Percentiles rank a stretch among this genome's conserved stretches.
Conservation (phyloP, 2,329 filamentous ascomycete species). For the Stemphylium beticola region DNA sequence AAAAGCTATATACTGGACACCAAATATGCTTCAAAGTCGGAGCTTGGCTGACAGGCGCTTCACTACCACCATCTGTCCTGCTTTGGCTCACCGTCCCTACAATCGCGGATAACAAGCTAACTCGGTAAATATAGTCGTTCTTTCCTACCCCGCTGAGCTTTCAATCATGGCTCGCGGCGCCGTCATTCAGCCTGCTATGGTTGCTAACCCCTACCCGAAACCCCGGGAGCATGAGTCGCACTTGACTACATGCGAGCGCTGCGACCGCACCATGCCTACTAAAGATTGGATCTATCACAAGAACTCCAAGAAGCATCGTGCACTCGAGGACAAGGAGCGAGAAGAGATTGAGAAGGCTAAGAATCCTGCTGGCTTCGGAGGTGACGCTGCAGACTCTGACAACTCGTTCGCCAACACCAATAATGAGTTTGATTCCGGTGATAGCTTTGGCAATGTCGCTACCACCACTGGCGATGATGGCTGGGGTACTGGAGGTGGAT, state of each 20-base stretch:
- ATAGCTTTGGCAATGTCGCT: constrained; percentile 10
- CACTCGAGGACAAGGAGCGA: constrained; percentile 30
- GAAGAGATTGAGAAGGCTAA: constrained; percentile 8
- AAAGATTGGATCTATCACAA: constrained; percentile 43
- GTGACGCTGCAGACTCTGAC: constrained; percentile 13
- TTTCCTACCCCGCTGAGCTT: not conserved
- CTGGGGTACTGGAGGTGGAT: constrained; percentile 30
- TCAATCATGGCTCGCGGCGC: constrained; percentile 17
- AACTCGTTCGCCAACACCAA: constrained; percentile 39
- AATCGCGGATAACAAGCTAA: constrained; percentile 4
- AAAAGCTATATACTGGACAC: not conserved
- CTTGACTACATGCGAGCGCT: constrained; percentile 39
- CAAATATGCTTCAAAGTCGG: not conserved
- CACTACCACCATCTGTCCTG: not conserved
- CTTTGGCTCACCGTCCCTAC: constrained; percentile 7
- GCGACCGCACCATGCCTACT: constrained; percentile 38
- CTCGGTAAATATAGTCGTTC: not conserved
- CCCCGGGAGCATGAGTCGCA: constrained; percentile 27
- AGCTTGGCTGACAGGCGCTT: not conserved
- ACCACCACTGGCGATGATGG: constrained; percentile 54
- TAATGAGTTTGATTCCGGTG: constrained; percentile 46
- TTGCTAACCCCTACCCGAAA: constrained; percentile 32
- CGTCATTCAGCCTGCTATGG: constrained; percentile 11
- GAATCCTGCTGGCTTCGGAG: constrained; percentile 10
- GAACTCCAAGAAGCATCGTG: constrained; percentile 42